Evolutionary conservation across 2,329 filamentous ascomycete genomes (phyloP), one percentile per base, ranked within the genome.

Genomic region (Metarhizium robertsii): DNA sequence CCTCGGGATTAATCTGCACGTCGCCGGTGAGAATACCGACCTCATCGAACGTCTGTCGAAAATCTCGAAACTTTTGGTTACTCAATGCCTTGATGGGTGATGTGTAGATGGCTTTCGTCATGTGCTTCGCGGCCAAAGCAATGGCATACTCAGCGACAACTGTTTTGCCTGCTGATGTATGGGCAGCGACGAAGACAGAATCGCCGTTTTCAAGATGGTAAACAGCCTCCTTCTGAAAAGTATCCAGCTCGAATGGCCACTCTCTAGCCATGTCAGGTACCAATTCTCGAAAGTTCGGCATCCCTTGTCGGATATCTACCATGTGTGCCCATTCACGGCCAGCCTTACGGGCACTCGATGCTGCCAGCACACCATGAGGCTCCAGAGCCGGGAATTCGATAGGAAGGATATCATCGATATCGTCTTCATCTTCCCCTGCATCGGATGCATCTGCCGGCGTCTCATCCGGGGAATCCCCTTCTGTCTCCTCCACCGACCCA

Each of bases 21-120:
- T 99, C 94, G 57, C 94, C 94, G 0, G 94, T 99, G 60, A 99
- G 73, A 60, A 99, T 97, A 16, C 94, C 94, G 18, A 99, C 94
- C 70, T 99, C 94, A 57, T 95, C 91, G 65, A 99, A 99, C 0
- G 83, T 85, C 55, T 85, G 81, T 56, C 91, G 83, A 69, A 99
- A 99, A 68, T 99, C 94, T 60, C 94, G 84, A 71, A 97, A 99
- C 70, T 99, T 99, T 67, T 99, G 94, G 67, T 99, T 99, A 72
- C 94, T 97, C 56, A 99, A 76, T 2, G 94, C 94, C 70, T 99
- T 99, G 76, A 99, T 99, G 0, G 94, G 94, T 0, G 94, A 97
- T 0, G 94, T 99, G 69, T 99, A 99, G 60, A 99, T 99, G 25
- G 94, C 92, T 70, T 99, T 99, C 8, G 94, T 99, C 92, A 97